Base-by-base conservation (phyloP, 2,329 filamentous ascomycete genomes). In the Colletotrichum neosansevieriae region DNA sequence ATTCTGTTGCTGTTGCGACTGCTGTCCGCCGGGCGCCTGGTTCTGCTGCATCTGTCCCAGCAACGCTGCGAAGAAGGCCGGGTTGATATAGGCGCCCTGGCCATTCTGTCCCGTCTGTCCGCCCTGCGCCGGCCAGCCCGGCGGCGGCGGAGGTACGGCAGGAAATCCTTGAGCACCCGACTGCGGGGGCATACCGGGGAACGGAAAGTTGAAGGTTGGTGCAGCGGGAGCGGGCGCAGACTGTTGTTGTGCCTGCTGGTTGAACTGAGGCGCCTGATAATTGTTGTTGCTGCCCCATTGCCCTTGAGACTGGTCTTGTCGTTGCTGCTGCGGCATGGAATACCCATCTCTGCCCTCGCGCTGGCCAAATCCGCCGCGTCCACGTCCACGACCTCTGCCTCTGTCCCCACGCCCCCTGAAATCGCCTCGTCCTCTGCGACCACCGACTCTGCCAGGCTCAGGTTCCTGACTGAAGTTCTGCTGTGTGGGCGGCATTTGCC, bases 51-150 rank as follows among this genome's bases (percentile, higher is more conserved):
- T 80, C 65, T 84, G 82, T 44, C 75, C 79, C 77, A 85, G 81
- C 40, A 85, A 70, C 4, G 81, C 83, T 45, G 85, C 83, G 66
- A 90, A 81, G 74, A 90, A 85, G 1, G 85, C 83, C 3, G 88
- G 88, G 71, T 89, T 89, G 67, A 89, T 83, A 71, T 86, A 86
- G 10, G 84, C 79, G 70, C 83, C 54, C 79, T 51, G 76, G 76
- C 40, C 79, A 76, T 15, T 81, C 74, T 45, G 79, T 71, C 50
- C 72, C 71, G 40, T 67, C 40, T 79, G 79, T 50, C 68, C 79
- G 75, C 71, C 76, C 65, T 77, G 75, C 45, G 75, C 72, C 24
- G 74, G 74, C 75, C 76, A 77, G 17, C 77, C 78, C 15, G 79
- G 78, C 50, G 82, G 81, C 19, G 83, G 81, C 24, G 83, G 81